These are phyloP conservation scores for Puya raimondii DNA, from an alignment of 176 grass and related monocot genomes.

Conservation along the genomic window DNA sequence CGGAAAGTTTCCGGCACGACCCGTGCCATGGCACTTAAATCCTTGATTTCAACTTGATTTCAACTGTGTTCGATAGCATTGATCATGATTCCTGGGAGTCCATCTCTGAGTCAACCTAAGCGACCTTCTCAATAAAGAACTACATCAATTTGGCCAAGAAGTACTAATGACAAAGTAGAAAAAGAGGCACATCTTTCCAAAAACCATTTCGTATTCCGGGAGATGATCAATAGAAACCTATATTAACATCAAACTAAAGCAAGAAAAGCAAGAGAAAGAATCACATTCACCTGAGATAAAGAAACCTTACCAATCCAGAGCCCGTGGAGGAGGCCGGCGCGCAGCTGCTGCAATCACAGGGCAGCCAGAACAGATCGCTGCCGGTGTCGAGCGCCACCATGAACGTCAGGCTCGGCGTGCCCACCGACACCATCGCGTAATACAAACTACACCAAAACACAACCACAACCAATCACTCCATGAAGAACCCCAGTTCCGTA, in stretches of 20 bases:
- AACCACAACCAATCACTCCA: background rate
- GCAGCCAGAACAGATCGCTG: slow-evolving; percentile 80
- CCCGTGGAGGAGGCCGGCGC: slow-evolving; percentile 22
- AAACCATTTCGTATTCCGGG: background rate
- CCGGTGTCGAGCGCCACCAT: slow-evolving; percentile 87
- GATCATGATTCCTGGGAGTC: no score
- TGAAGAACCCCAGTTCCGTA: background rate
- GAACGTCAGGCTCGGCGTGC: slow-evolving; percentile 71
- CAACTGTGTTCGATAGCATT: no score
- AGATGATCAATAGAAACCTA: background rate
- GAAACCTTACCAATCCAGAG: slow-evolving; percentile 36
- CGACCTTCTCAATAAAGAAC: no score
- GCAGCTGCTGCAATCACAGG: slow-evolving; percentile 67
- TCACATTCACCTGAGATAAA: background rate
- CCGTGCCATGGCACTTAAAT: no score
- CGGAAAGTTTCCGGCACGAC: no score
- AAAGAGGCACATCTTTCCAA: background rate
- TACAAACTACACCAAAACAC: slow-evolving; percentile 40
- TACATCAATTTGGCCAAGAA: background rate
- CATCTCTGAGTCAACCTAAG: no score
- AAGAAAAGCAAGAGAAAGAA: background rate
- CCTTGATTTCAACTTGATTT: no score
- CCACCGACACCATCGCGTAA: slow-evolving; percentile 64
- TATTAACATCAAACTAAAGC: background rate
- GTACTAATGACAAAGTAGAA: background rate